Evolutionary conservation across 805 yeast genomes (phyloP), one percentile per base, ranked within the genome.

Genomic region (Nakazawaea molendinolei): DNA sequence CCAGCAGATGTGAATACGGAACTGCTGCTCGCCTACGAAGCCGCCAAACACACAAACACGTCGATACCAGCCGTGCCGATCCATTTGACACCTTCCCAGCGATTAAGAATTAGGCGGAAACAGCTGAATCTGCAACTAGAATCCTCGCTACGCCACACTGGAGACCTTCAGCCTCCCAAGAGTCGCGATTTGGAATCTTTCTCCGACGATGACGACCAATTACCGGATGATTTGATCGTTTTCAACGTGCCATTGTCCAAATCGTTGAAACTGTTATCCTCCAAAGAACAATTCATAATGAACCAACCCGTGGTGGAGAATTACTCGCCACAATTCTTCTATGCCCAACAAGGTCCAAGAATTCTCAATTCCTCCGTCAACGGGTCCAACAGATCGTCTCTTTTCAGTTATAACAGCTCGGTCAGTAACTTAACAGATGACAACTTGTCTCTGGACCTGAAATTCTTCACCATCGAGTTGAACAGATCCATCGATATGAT

Each of bases 221-320:
- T 74, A 28, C 76, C 76, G 1, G 74, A 67, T 28, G 69, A 69
- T 37, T 55, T 67, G 16, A 62, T 69, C 16, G 70, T 79, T 40
- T 79, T 62, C 55, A 79, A 80, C 46, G 82, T 80, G 14, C 87
- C 87, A 3, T 55, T 75, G 35, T 67, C 82, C 0, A 78, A 74
- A 32, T 69, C 81, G 0, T 54, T 78, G 14, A 61, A 53, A 5
- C 54, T 66, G 9, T 44, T 63, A 13, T 44, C 60, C n/a, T 56
- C 57, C 14, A 55, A 56, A 32, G 66, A 67, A 43, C 57, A 52
- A 32, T 52, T 55, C 10, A 43, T 58, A 26, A 51, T 35, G 40
- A 28, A 28, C 17, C 39, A 38, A 28, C 36, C 36, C 5, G 40
- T 13, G 42, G 33, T 42, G 31, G 31, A 48, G 43, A n/a, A 38